Evolutionary conservation across 257 asterid genomes (phyloP), one percentile per base, ranked within the genome.

Genomic region (Penstemon davidsonii): DNA sequence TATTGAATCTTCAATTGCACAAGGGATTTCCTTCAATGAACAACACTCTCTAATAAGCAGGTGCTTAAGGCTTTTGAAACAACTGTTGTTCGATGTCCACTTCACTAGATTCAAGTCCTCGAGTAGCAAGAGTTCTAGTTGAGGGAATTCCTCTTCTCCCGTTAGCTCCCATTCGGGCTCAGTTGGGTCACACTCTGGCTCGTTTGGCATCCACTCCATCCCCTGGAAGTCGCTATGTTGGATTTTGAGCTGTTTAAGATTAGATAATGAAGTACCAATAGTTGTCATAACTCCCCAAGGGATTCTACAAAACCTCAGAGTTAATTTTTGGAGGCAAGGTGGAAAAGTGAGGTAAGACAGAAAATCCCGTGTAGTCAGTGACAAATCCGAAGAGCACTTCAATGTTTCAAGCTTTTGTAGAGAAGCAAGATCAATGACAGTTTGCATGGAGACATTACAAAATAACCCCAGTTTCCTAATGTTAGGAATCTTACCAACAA

Each of bases 21-120:
- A 19, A 19, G 25, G 25, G 25, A 19, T 19, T 19, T 19, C 25
- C 25, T 19, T 19, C 25, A 19, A 19, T 19, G 25, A 19, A 19
- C 25, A 19, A 19, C 25, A 19, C 25, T 37, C 3, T 1, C 49
- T 12, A 7, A 73, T 51, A 6, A 66, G 33, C 1, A 73, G 62
- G 19, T 66, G 68, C 63, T 36, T 19, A 5, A 73, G 78, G 58
- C 13, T 5, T 19, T 73, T 69, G 37, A 66, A 73, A 46, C 55
- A 51, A 4, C 33, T n/a, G 4, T 40, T 4, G 5, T 66, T 63
- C 5, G 72, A 67, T 36, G 3, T 15, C 77, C 71, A 74, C n/a
- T 3, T 40, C 44, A 39, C 64, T n/a, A 78, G 49, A 47, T 60
- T 44, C 5, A 66, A 11, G 1, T 7, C 6, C 2, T 53, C 68